Evolutionary conservation across 2,329 filamentous ascomycete genomes (phyloP), one percentile per base, ranked within the genome.

Genomic region (Fusarium sambucinum): DNA sequence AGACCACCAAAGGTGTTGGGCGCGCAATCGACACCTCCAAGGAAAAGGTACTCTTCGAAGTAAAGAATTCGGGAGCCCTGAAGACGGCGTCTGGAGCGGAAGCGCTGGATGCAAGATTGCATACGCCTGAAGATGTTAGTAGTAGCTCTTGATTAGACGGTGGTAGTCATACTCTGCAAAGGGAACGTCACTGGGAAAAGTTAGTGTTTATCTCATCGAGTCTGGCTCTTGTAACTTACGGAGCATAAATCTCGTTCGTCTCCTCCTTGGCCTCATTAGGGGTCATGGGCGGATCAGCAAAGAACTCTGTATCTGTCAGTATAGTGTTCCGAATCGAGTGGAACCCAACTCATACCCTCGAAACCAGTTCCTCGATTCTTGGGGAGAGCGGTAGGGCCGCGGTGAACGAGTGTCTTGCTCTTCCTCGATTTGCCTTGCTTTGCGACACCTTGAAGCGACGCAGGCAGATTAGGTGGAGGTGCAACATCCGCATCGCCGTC

Each of bases 31-130:
- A 99, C 86, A 6, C 96, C 95, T 4, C 96, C 96, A 44, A 95
- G 90, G 35, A 87, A 85, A 59, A 98, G 86, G 75, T 96, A 97
- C 68, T 92, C 92, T 73, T 87, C 85, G 79, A 99, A 96, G 33
- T 94, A 81, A 19, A 85, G 82, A 6, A 83, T 78, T 25, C 89
- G 88, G 6, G 87, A 82, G 14, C 82, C 78, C 60, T 91, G 87
- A 60, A 97, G 86, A 68, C 92, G 94, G 32, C 94, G 91, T 46
- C 90, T 91, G 35, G 87, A 84, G 65, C 91, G 89, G 80, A 90
- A 99, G 16, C 93, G 90, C 69, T 94, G 89, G 55, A 98, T 91
- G 46, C 93, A 96, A 27, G 90, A 86, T 75, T 97, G 90, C 40
- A 98, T 93, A 46, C 96, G 93, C 57, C 91, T 92, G 11, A 1